phyloP scores from a whole-genome alignment of 768 basidiomycete genomes.

The Gloeopeniophorella convolvens region DNA sequence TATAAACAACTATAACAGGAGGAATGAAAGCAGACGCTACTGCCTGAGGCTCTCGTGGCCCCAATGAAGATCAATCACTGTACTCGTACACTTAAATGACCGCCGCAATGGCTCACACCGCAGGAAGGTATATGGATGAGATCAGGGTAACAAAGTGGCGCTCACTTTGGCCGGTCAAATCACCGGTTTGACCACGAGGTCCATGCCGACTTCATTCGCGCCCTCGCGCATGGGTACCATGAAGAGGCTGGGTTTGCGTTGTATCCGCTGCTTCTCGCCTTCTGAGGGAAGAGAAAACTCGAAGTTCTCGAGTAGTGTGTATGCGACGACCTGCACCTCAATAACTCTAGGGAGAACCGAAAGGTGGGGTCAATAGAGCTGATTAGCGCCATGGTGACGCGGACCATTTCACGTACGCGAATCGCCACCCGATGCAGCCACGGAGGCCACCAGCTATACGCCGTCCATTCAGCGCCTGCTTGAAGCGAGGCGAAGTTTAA shows the following conservation, averaged over 20 bases:
- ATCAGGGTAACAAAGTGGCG: too few relatives aligned
- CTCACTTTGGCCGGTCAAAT: background rate
- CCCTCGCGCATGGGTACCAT: constrained; percentile 3
- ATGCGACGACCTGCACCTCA: constrained; percentile 4
- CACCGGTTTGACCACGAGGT: background rate
- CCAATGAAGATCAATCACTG: too few relatives aligned
- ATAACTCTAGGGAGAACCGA: background rate
- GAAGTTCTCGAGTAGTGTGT: background rate
- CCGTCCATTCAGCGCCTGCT: background rate
- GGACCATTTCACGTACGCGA: background rate
- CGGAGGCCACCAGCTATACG: background rate
- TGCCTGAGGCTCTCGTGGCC: too few relatives aligned
- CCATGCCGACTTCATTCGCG: background rate
- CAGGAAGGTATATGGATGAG: too few relatives aligned
- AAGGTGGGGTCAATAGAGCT: too few relatives aligned
- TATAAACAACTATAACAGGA: too few relatives aligned
- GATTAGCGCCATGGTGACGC: background rate
- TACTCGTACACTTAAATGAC: too few relatives aligned
- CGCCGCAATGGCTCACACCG: too few relatives aligned
- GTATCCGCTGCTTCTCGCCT: background rate
- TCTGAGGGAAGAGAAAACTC: background rate
- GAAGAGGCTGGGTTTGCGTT: background rate
- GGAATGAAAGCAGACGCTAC: too few relatives aligned
- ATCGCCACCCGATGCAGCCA: background rate
- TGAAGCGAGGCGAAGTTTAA: too few relatives aligned